Evolutionary conservation across 2,329 filamentous ascomycete genomes (phyloP), one percentile per base, ranked within the genome.

Genomic region (Penicillium brasilianum): DNA sequence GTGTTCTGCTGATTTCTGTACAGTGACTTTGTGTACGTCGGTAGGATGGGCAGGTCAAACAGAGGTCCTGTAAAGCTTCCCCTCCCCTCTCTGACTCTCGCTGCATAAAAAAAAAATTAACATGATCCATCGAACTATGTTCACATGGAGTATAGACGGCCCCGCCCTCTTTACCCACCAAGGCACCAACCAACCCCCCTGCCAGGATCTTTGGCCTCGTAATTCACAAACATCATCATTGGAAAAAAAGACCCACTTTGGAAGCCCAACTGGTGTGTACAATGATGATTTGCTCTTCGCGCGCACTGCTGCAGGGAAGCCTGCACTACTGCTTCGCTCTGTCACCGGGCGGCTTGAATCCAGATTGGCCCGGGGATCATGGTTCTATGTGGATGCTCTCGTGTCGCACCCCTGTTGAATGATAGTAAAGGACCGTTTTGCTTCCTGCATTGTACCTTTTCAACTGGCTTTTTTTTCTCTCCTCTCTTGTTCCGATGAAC

Each of bases 241-340:
- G 59, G 49, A 57, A 60, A 59, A 46, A 46, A n/a, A 55, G 59
- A 61, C 66, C 66, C 66, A 68, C 64, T 59, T 48, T 51, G 4
- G 53, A 53, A 68, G 64, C 64, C 66, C 58, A 50, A 66, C 60
- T 64, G 57, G 58, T 66, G 67, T 67, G 67, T 69, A 69, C 65
- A 67, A 69, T 55, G 59, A 66, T 69, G 66, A 69, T 69, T 69
- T 68, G 67, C 60, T 62, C 32, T 25, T 63, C 22, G 50, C 54
- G 32, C 48, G 59, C 63, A 48, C 59, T 49, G 62, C 59, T 63
- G 64, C 62, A 62, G 61, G 58, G 57, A 65, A 65, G 39, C 55
- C 60, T 67, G 67, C 59, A 64, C 39, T 51, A 57, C 54, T 50
- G 50, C 59, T 66, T 62, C 57, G 44, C 41, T 63, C 60, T 61